Evolutionary conservation across 202 grass and related monocot species (phyloP).

Genomic region (Bolboschoenoplectus hybrid): DNA sequence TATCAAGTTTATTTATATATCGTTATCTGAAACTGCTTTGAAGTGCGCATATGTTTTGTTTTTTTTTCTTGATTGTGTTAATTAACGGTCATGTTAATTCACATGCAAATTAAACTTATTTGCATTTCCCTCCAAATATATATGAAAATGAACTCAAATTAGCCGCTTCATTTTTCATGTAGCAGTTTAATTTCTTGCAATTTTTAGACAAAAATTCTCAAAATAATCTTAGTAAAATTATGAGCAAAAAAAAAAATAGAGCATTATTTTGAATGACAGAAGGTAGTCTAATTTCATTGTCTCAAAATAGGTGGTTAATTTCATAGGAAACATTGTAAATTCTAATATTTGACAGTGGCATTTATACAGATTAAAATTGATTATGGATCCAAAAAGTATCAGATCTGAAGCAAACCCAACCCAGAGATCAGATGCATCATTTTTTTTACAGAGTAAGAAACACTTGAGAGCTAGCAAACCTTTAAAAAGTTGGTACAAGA

Average conservation of each 20-base stretch:
- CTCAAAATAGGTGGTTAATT: neutral
- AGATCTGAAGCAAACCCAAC: neutral
- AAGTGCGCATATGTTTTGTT: conserved; percentile 1
- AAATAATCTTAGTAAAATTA: neutral
- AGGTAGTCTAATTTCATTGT: neutral
- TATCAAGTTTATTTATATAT: neutral
- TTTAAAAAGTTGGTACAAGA: conserved; percentile 28
- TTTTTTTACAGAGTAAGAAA: conserved; percentile 11
- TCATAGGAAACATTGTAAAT: neutral
- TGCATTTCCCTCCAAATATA: conserved; percentile 25
- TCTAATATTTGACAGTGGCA: neutral
- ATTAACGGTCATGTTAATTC: conserved; percentile 34
- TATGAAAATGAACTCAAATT: neutral
- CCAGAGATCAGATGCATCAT: neutral
- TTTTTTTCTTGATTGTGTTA: conserved; percentile 21
- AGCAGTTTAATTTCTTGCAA: neutral
- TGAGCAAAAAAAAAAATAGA: neutral
- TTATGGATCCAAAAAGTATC: neutral
- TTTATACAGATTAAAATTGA: neutral
- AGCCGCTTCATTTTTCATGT: neutral
- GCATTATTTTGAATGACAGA: neutral
- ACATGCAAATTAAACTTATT: conserved; percentile 24
- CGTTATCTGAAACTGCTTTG: conserved; percentile 24
- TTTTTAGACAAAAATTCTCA: neutral
- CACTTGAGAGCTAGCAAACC: conserved; percentile 3